Percentiles rank a stretch among this genome's conserved stretches.
Conservation (phyloP, 23 red algal species). For the Gracilaria caudata region DNA sequence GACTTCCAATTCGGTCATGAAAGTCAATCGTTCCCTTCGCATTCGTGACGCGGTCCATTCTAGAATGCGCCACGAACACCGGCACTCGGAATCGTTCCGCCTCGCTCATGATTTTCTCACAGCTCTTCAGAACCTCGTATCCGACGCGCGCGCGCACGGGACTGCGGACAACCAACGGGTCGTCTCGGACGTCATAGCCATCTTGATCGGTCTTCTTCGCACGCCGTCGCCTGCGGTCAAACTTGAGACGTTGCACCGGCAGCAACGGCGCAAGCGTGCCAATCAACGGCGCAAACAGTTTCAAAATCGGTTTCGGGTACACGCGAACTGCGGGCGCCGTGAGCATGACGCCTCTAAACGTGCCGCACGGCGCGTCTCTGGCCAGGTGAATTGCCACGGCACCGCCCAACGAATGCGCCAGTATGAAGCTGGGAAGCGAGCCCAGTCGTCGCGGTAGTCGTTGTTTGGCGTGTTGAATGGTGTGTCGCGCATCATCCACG, state of each 20-base stretch:
- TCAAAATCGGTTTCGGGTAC: slow-evolving; percentile 76
- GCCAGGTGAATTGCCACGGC: slow-evolving; percentile 79
- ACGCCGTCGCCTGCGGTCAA: slow-evolving; percentile 51
- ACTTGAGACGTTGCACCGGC: slow-evolving; percentile 78
- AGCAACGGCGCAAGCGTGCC: slow-evolving; percentile 72
- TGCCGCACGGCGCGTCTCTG: slow-evolving; percentile 20
- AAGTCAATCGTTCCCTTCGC: slow-evolving; percentile 61
- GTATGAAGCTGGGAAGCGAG: slow-evolving; percentile 69
- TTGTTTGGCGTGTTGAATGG: slow-evolving; percentile 41
- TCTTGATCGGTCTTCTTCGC: background rate
- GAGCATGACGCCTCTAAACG: slow-evolving; percentile 74
- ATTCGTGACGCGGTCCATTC: slow-evolving; percentile 75
- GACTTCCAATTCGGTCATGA: slow-evolving; percentile 67
- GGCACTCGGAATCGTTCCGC: slow-evolving; percentile 64
- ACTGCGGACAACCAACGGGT: slow-evolving; percentile 64
- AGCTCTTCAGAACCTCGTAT: slow-evolving; percentile 75
- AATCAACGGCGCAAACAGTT: slow-evolving; percentile 74
- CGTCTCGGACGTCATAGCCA: slow-evolving; percentile 13
- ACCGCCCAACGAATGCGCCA: slow-evolving; percentile 81
- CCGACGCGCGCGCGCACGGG: slow-evolving; percentile 69
- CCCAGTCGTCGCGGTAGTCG: slow-evolving; percentile 33
- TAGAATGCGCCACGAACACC: slow-evolving; percentile 78
- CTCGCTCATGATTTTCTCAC: slow-evolving; percentile 76
- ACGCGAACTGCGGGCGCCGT: slow-evolving; percentile 79
- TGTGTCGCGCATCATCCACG: slow-evolving; percentile 64